Percentiles rank a stretch among this genome's conserved stretches.
phyloP scores from a whole-genome alignment of 768 basidiomycete genomes.

The Austroboletus eburneus region DNA sequence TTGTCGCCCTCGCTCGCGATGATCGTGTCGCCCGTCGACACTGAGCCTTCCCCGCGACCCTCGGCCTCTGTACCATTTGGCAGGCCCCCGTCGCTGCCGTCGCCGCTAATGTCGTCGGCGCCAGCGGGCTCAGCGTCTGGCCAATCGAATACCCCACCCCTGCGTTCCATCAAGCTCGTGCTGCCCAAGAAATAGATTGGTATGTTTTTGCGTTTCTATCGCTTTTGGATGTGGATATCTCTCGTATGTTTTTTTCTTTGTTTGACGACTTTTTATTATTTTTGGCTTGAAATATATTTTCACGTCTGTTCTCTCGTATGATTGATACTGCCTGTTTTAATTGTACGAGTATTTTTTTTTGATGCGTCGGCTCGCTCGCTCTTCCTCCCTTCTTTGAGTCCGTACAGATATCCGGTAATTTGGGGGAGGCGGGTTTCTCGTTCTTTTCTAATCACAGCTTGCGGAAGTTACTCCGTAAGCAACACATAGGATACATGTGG shows the following conservation, averaged over 20 bases:
- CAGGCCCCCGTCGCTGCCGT: slow-evolving; percentile 12
- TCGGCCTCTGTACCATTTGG: slow-evolving; percentile 25
- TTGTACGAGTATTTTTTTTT: slow-evolving; percentile 14
- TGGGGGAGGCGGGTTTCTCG: too few relatives aligned
- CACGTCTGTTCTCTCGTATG: not conserved
- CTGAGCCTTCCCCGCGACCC: slow-evolving; percentile 31
- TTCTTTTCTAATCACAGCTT: too few relatives aligned
- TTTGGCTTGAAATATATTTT: not conserved
- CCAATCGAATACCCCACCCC: slow-evolving; percentile 28
- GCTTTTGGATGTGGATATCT: not conserved
- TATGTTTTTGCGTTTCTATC: not conserved
- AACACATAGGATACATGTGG: too few relatives aligned
- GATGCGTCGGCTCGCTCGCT: not conserved
- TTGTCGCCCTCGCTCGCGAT: slow-evolving; percentile 33
- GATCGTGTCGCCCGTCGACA: slow-evolving; percentile 33
- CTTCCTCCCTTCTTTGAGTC: not conserved
- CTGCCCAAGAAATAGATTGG: slow-evolving; percentile 27
- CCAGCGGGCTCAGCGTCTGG: slow-evolving; percentile 1
- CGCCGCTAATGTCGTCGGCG: slow-evolving; percentile 1
- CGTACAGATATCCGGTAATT: too few relatives aligned
- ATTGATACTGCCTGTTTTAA: not conserved
- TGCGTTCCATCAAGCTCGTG: slow-evolving; percentile 29
- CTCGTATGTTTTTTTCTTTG: not conserved
- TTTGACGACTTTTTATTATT: not conserved
- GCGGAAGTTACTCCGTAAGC: too few relatives aligned